Percentiles rank a stretch among this genome's conserved stretches.
These are phyloP conservation scores for Stachybotrys echinatus DNA, from an alignment of 2,329 filamentous ascomycete genomes.

Conservation along the genomic window DNA sequence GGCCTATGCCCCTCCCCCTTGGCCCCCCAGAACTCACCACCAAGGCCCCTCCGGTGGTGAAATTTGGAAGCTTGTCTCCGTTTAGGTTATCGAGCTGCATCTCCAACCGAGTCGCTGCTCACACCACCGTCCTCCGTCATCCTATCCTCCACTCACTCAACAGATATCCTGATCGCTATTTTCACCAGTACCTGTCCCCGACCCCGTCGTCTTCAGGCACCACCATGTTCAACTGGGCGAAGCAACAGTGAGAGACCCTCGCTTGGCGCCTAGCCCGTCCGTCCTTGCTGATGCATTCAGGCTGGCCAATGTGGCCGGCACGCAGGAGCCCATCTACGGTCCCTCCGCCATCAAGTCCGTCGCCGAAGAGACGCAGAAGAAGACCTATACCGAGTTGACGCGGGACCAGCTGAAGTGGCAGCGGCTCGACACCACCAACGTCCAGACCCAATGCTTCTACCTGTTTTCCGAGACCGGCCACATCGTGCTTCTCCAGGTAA, in stretches of 20 bases:
- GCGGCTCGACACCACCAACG: conserved; percentile 74
- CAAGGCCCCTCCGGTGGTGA: conserved; percentile 7
- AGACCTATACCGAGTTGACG: conserved; percentile 73
- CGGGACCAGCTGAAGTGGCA: conserved; percentile 80
- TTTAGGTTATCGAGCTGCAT: not conserved
- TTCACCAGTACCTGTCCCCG: not conserved
- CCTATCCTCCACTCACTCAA: not conserved
- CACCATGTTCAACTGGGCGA: conserved; percentile 90
- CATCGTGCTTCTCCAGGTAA: conserved; percentile 78
- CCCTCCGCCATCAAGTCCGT: conserved; percentile 83
- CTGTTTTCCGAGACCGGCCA: conserved; percentile 73
- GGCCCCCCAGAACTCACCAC: not conserved
- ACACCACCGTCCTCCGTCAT: not conserved
- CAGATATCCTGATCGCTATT: not conserved
- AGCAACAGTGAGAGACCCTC: conserved; percentile 65
- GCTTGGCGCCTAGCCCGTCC: conserved; percentile 7
- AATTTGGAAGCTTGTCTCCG: not conserved
- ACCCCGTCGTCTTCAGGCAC: not conserved
- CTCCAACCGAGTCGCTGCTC: not conserved
- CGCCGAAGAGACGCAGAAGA: conserved; percentile 70
- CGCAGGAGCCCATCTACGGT: conserved; percentile 93
- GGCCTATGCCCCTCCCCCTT: not conserved
- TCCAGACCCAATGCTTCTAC: conserved; percentile 96
- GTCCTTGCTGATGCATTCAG: conserved; percentile 25
- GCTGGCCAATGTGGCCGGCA: conserved; percentile 80